A percentile compares a stretch with the other conserved stretches of the same genome.
Evolutionary conservation across 1,284 basidiomycete genomes (phyloP).

Genomic region (Farysia itapuensis): DNA sequence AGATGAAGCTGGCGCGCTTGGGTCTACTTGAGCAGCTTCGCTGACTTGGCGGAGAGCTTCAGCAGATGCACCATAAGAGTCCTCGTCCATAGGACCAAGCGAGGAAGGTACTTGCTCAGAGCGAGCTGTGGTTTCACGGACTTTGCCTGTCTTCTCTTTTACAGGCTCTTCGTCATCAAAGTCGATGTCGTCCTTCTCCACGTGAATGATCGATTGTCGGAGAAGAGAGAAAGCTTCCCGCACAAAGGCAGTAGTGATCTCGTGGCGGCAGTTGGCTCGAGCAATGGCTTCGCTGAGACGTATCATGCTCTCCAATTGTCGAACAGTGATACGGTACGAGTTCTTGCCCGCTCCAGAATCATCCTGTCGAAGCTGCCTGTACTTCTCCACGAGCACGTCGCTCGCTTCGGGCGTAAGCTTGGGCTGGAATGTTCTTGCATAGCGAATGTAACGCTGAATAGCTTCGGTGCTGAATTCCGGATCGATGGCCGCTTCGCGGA

Average conservation of each 20-base stretch:
- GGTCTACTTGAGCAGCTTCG: not conserved
- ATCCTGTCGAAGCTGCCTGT: constrained; percentile 86
- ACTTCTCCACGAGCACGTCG: constrained; percentile 92
- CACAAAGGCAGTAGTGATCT: constrained; percentile 78
- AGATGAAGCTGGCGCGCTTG: constrained; percentile 9
- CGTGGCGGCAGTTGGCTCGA: constrained; percentile 87
- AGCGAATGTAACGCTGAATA: constrained; percentile 92
- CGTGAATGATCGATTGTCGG: constrained; percentile 96
- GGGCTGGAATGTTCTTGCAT: constrained; percentile 89
- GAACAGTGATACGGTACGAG: constrained; percentile 92
- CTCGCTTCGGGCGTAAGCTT: constrained; percentile 84
- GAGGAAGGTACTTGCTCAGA: constrained; percentile 16
- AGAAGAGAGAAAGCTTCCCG: constrained; percentile 91
- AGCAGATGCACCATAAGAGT: constrained; percentile 62
- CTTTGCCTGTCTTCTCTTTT: constrained; percentile 59
- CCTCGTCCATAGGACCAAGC: constrained; percentile 29
- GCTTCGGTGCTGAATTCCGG: constrained; percentile 97
- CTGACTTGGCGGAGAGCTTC: too few species aligned
- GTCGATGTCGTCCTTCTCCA: constrained; percentile 97
- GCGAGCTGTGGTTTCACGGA: not conserved
- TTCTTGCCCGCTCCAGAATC: constrained; percentile 80
- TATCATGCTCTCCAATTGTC: constrained; percentile 96
- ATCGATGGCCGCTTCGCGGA: constrained; percentile 88
- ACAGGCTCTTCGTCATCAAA: constrained; percentile 77
- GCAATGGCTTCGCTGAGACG: constrained; percentile 96